Evolutionary conservation across 1,284 basidiomycete genomes (phyloP).

Genomic region (Takashimella tepidaria): DNA sequence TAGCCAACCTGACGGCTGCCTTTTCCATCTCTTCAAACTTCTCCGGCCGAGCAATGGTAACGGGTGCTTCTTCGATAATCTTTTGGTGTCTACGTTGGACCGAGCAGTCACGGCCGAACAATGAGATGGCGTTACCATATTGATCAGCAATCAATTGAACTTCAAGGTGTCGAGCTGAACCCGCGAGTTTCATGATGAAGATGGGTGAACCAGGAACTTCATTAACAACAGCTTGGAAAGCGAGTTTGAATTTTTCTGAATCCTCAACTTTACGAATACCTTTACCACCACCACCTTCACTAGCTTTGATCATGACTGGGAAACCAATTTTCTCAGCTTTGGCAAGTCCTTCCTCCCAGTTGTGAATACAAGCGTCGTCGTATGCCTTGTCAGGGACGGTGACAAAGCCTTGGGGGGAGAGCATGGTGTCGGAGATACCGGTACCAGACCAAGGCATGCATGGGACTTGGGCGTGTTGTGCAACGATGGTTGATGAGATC

Average conservation of each 20-base stretch:
- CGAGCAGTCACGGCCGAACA: conserved; percentile 99
- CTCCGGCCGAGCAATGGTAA: conserved; percentile 87
- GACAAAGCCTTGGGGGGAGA: conserved; percentile 86
- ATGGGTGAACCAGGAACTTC: conserved; percentile 99
- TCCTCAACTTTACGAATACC: conserved; percentile 91
- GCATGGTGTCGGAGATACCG: conserved; percentile 81
- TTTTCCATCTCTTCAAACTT: conserved; percentile 98
- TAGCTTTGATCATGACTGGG: conserved; percentile 99
- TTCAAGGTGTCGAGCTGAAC: conserved; percentile 93
- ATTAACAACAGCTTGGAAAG: conserved; percentile 86
- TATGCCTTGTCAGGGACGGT: conserved; percentile 92
- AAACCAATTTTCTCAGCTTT: conserved; percentile 86
- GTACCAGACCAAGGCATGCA: conserved; percentile 99
- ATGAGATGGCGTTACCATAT: conserved; percentile 97
- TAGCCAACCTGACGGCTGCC: conserved; percentile 93
- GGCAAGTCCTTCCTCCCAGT: conserved; percentile 79
- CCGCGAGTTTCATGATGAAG: conserved; percentile 99
- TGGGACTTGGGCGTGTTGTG: conserved; percentile 94
- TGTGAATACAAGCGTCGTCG: conserved; percentile 80
- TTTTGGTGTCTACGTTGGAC: conserved; percentile 99
- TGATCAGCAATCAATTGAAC: conserved; percentile 98
- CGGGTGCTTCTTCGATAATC: conserved; percentile 99
- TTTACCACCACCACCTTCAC: conserved; percentile 98
- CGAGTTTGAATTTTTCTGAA: conserved; percentile 83
- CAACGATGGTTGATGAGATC: conserved; percentile 98